These are phyloP conservation scores for Lasiodiplodia hormozganensis DNA, from an alignment of 2,329 filamentous ascomycete genomes.

Conservation along the genomic window DNA sequence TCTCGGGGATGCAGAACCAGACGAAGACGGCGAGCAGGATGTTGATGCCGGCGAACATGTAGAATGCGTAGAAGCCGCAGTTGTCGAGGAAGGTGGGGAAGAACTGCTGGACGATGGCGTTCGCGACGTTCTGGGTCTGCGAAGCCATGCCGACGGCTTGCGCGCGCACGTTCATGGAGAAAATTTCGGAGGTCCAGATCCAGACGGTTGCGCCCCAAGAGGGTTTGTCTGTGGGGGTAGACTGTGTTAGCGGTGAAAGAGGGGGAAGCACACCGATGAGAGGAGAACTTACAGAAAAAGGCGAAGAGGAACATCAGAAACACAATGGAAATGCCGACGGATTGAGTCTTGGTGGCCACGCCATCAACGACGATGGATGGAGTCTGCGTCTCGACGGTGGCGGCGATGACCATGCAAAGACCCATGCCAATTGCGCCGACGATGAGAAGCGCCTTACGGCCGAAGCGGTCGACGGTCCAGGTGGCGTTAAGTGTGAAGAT, in stretches of 20 bases:
- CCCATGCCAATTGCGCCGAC: conserved; percentile 73
- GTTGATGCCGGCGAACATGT: conserved; percentile 50
- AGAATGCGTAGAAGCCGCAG: conserved; percentile 62
- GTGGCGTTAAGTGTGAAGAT: conserved; percentile 75
- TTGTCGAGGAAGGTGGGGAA: conserved; percentile 72
- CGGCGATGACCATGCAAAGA: conserved; percentile 72
- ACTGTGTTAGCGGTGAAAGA: conserved; percentile 37
- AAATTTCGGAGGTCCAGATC: conserved; percentile 75
- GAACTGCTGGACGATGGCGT: conserved; percentile 73
- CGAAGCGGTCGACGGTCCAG: conserved; percentile 76
- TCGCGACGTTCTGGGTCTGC: conserved; percentile 66
- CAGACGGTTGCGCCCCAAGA: conserved; percentile 74
- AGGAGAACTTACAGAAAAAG: conserved; percentile 60
- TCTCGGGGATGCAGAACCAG: conserved; percentile 52
- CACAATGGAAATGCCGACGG: conserved; percentile 72
- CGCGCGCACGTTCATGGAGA: conserved; percentile 74
- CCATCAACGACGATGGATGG: conserved; percentile 57
- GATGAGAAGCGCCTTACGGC: conserved; percentile 73
- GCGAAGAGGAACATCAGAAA: conserved; percentile 72
- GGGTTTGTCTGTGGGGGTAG: conserved; percentile 63
- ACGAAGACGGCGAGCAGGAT: conserved; percentile 35
- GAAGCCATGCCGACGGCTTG: conserved; percentile 73
- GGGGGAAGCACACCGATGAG: background rate
- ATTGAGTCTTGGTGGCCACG: conserved; percentile 57
- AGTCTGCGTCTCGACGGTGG: conserved; percentile 64